Percentiles rank a stretch among this genome's conserved stretches.
Evolutionary conservation across 2,329 filamentous ascomycete genomes (phyloP).

Genomic region (Neofusicoccum laricinum): DNA sequence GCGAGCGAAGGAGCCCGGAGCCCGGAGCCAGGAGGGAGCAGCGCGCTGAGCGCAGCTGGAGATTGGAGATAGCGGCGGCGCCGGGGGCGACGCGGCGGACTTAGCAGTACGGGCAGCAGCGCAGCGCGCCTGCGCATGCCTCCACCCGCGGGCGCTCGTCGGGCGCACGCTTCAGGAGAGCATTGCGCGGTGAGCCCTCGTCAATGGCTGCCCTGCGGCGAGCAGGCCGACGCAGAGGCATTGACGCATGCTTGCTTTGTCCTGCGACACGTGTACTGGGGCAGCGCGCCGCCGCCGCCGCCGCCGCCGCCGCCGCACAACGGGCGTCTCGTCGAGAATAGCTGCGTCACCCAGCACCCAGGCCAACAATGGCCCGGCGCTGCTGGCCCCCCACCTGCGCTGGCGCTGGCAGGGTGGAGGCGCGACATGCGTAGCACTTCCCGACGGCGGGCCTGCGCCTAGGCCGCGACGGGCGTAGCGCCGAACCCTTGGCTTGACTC

Average conservation of each 20-base stretch:
- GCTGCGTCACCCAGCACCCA: conserved; percentile 1
- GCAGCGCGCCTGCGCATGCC: not conserved
- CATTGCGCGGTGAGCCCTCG: not conserved
- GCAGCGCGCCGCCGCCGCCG: too few species aligned
- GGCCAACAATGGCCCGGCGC: conserved; percentile 4
- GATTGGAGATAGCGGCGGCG: conserved; percentile 10
- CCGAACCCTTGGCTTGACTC: conserved; percentile 13
- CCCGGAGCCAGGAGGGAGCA: too few species aligned
- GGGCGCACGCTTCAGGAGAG: not conserved
- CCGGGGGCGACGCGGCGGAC: not conserved
- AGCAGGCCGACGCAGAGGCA: conserved; percentile 11
- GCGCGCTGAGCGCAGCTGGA: too few species aligned
- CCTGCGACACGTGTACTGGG: conserved; percentile 12
- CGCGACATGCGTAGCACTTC: conserved; percentile 8
- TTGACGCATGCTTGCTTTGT: conserved; percentile 5
- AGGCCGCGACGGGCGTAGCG: conserved; percentile 8
- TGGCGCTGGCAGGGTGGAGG: not conserved
- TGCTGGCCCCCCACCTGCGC: conserved; percentile 1
- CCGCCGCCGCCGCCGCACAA: too few species aligned
- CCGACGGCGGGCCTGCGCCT: not conserved
- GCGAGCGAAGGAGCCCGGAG: too few species aligned
- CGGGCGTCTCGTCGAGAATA: conserved; percentile 14
- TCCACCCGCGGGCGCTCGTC: conserved; percentile 3
- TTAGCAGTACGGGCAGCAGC: not conserved
- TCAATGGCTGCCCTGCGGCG: conserved; percentile 16